phyloP scores from a whole-genome alignment of 2,329 filamentous ascomycete species.

The Trichocomaceae sp. region DNA sequence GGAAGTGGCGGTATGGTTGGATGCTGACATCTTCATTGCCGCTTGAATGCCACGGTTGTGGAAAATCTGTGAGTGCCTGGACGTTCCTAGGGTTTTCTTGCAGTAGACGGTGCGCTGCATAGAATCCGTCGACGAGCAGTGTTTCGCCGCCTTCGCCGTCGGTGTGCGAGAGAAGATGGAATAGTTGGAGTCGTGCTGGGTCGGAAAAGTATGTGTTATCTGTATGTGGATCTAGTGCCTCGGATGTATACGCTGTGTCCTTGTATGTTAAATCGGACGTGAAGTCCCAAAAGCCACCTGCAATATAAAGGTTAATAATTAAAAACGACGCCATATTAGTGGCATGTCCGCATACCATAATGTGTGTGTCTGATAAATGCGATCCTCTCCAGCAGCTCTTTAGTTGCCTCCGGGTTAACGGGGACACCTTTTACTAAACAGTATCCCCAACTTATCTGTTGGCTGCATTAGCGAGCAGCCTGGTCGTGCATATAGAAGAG shows the following conservation, averaged over 20 bases:
- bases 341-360: conserved; percentile 62
- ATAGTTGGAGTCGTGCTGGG: conserved; percentile 82
- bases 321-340: neutral
- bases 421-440: conserved; percentile 69
- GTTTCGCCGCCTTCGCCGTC: conserved; percentile 61
- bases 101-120: conserved; percentile 57
- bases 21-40: conserved; percentile 82
- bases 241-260: conserved; percentile 85
- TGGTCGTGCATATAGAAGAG: neutral
- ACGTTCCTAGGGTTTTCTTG: conserved; percentile 52
- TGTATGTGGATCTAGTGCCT: conserved; percentile 77
- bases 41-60: conserved; percentile 72
- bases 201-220: conserved; percentile 96
- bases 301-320: conserved; percentile 9
- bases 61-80: conserved; percentile 48
- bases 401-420: conserved; percentile 61
- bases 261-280: conserved; percentile 79
- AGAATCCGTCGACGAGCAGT: conserved; percentile 80
- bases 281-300: conserved; percentile 72
- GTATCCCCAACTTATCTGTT: conserved; percentile 65
- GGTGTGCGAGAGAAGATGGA: conserved; percentile 81
- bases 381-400: conserved; percentile 70
- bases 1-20: conserved; percentile 61
- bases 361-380: conserved; percentile 84
- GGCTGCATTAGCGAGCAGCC: conserved; percentile 1